Evolutionary conservation across 768 basidiomycete species (phyloP).

Genomic region (Lentinula edodes): DNA sequence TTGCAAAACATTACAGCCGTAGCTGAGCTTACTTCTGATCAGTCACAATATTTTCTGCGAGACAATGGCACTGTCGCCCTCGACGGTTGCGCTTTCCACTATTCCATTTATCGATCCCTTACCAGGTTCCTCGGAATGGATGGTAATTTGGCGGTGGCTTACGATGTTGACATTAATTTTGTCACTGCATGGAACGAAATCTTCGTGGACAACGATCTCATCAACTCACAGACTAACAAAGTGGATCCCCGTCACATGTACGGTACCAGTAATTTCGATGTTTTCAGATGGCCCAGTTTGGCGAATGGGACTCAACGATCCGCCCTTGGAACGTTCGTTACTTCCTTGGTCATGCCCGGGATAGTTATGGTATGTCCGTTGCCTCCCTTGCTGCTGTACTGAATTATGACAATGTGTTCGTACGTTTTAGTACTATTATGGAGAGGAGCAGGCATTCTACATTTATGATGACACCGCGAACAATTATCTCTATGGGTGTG

Average conservation of each 20-base stretch:
- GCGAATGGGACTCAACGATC: constrained; percentile 78
- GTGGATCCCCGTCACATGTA: constrained; percentile 87
- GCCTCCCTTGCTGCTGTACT: constrained; percentile 29
- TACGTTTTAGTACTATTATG: constrained; percentile 73
- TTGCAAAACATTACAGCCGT: constrained; percentile 68
- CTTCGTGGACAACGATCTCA: constrained; percentile 81
- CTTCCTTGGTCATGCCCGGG: constrained; percentile 82
- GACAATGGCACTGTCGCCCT: constrained; percentile 58
- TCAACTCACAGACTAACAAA: constrained; percentile 60
- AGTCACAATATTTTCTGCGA: constrained; percentile 79
- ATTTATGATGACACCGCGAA: constrained; percentile 81
- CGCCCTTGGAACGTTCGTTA: constrained; percentile 73
- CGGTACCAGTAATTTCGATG: constrained; percentile 91
- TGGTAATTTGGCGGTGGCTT: constrained; percentile 88
- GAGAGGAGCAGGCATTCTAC: constrained; percentile 91
- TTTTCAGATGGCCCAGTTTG: constrained; percentile 90
- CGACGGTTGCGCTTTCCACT: constrained; percentile 87
- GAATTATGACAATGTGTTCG: constrained; percentile 62
- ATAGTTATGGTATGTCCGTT: constrained; percentile 68
- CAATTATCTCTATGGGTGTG: constrained; percentile 89
- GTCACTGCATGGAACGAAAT: constrained; percentile 90
- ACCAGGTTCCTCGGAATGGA: constrained; percentile 93
- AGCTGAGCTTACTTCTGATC: constrained; percentile 52
- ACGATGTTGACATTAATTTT: constrained; percentile 79
- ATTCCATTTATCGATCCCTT: constrained; percentile 85